Conservation (phyloP, 1,139 yeast species). For the Blastobotrys apis region DNA sequence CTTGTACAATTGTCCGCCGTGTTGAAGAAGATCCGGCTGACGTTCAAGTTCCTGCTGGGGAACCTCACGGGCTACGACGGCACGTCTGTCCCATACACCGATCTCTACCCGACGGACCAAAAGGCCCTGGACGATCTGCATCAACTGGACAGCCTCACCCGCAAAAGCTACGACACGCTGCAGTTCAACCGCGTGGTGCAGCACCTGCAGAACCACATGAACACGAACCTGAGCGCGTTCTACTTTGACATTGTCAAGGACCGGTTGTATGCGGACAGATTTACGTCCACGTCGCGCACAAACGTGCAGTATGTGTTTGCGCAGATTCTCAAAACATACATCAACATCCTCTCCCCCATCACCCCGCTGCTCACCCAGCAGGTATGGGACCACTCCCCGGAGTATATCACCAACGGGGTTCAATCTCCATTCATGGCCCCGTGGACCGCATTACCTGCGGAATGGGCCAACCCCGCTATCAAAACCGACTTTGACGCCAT, state of each 20-base stretch:
- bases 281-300: constrained; percentile 48
- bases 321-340: constrained; percentile 57
- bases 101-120: constrained; percentile 58
- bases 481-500: constrained; percentile 37
- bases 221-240: constrained; percentile 68
- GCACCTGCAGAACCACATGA: constrained; percentile 66
- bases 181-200: constrained; percentile 66
- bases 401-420: constrained; percentile 32
- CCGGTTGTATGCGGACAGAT: constrained; percentile 66
- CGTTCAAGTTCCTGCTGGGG: constrained; percentile 77
- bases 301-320: constrained; percentile 69
- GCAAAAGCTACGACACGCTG: constrained; percentile 48
- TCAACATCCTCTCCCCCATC: constrained; percentile 70
- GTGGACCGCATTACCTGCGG: constrained; percentile 28
- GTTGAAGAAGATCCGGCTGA: constrained; percentile 74
- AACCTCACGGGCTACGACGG: constrained; percentile 48
- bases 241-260: constrained; percentile 89
- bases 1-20: constrained; percentile 74
- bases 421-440: constrained; percentile 50
- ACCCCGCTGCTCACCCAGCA: constrained; percentile 84
- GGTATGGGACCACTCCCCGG: constrained; percentile 62
- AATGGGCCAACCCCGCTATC: constrained; percentile 36
- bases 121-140: constrained; percentile 55
- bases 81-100: constrained; percentile 33
- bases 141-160: constrained; percentile 44